These are phyloP conservation scores for Phytophthora melonis DNA, from an alignment of 352 stramenopile species.

Conservation along the genomic window DNA sequence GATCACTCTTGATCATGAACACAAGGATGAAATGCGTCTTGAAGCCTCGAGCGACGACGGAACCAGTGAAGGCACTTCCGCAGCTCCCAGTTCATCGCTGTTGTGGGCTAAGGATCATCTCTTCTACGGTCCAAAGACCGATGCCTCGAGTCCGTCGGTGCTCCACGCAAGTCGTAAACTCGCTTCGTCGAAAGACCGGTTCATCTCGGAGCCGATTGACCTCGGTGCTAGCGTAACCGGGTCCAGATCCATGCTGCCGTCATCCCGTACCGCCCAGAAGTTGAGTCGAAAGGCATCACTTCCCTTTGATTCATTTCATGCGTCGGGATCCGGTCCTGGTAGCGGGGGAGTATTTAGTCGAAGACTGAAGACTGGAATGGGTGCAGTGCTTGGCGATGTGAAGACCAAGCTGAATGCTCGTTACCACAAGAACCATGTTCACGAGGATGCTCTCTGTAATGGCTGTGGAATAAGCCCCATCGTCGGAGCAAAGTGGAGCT, in stretches of 20 bases:
- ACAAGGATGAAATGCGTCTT: conserved; percentile 69
- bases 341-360: conserved; percentile 60
- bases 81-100: conserved; percentile 23
- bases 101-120: conserved; percentile 67
- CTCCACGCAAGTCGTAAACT: conserved; percentile 58
- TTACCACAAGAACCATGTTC: conserved; percentile 73
- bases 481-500: conserved; percentile 79
- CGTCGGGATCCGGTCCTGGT: conserved; percentile 17
- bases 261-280: conserved; percentile 16
- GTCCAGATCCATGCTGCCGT: conserved; percentile 66
- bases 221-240: conserved; percentile 63
- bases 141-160: conserved; percentile 64
- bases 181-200: conserved; percentile 51
- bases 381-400: conserved; percentile 64
- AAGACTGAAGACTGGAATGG: conserved; percentile 54
- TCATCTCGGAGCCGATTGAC: conserved; percentile 70
- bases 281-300: conserved; percentile 29
- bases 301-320: conserved; percentile 33
- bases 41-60: conserved; percentile 34
- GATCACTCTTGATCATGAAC: conserved; percentile 69
- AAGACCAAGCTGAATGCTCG: conserved; percentile 60
- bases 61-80: conserved; percentile 24
- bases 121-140: conserved; percentile 75
- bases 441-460: conserved; percentile 84
- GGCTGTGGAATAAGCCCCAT: conserved; percentile 84